Conservation (phyloP, 768 basidiomycete genomes). For the Suillus bovinus region DNA sequence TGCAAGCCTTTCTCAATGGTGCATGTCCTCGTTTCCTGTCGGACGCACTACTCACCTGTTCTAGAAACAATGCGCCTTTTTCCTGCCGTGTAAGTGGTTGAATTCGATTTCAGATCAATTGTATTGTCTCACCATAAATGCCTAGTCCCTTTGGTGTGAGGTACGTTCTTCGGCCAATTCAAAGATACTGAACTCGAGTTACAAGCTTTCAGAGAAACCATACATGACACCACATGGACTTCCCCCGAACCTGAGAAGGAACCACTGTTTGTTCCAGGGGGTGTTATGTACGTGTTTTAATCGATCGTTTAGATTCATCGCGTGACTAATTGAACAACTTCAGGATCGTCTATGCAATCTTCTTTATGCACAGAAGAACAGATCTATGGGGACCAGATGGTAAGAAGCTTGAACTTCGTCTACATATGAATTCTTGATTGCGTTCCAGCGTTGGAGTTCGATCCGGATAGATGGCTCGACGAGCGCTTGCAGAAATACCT, state of each 20-base stretch:
- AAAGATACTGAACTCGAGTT: background rate
- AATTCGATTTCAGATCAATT: background rate
- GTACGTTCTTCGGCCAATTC: slow-evolving; percentile 14
- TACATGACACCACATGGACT: slow-evolving; percentile 26
- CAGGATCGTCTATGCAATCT: slow-evolving; percentile 27
- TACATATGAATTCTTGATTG: background rate
- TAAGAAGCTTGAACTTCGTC: slow-evolving; percentile 4
- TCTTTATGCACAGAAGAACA: slow-evolving; percentile 36
- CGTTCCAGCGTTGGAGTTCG: slow-evolving; percentile 29
- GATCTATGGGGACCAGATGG: slow-evolving; percentile 40
- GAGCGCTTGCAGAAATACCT: slow-evolving; percentile 35
- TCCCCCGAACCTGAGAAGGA: slow-evolving; percentile 22
- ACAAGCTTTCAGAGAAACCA: slow-evolving; percentile 18
- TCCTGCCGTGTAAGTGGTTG: slow-evolving; percentile 29
- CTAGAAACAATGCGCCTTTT: slow-evolving; percentile 35
- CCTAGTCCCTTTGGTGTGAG: slow-evolving; percentile 15
- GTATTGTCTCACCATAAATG: background rate
- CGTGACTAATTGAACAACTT: background rate
- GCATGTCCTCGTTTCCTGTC: slow-evolving; percentile 5
- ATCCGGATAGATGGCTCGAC: slow-evolving; percentile 43
- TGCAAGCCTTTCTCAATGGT: slow-evolving; percentile 47
- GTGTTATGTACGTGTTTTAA: slow-evolving; percentile 17
- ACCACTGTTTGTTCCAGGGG: slow-evolving; percentile 31
- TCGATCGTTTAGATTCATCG: background rate
- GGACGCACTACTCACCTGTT: background rate